Base-by-base conservation (phyloP, 768 basidiomycete species). In the Boletus vinaceobasis region DNA sequence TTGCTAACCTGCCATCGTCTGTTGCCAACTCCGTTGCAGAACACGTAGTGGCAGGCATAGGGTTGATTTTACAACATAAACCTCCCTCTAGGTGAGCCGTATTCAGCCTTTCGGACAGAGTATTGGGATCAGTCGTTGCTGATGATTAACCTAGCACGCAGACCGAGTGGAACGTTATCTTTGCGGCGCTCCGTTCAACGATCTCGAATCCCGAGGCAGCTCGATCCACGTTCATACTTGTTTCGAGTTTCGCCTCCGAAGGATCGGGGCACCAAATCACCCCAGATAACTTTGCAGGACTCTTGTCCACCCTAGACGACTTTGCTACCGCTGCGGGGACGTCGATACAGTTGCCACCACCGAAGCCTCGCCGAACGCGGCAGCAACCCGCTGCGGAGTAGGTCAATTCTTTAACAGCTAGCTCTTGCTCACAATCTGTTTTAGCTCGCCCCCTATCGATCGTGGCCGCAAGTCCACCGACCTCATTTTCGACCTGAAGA, bases 131-230 rank as follows among this genome's bases (percentile, higher is more conserved):
- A 38, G 44, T 26, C 21, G 52, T 48, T 31, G 33, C 46, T 63
- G 38, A 68, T 7, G 23, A 33, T 46, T 23, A 33, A 52, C 58
- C 0, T 51, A 93, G 87, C 52, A 94, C 93, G 1, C 87, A 89
- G 60, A 98, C 96, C 1, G 96, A 98, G 68, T 99, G 96, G 96
- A 93, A 91, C 57, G 75, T 98, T 38, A 81, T 95, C 21, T 91
- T 95, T 63, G 89, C 91, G 1, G 77, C 98, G 29, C 80, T 98
- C 59, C 84, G 91, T 45, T 87, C 87, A 1, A 95, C 93, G 0
- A 81, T 94, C 39, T 77, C 86, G 13, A 89, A 97, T 65, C 83
- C 91, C 10, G 91, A 93, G 70, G 95, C 94, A 6, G 86, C 92
- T 26, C 86, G 90, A 36, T 74, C 86, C 48, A 88, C 96, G 2